Evolutionary conservation across 225 moss, liverwort and hornwort species (phyloP), one percentile per base, ranked within the genome.

Genomic region (Asterella californica): DNA sequence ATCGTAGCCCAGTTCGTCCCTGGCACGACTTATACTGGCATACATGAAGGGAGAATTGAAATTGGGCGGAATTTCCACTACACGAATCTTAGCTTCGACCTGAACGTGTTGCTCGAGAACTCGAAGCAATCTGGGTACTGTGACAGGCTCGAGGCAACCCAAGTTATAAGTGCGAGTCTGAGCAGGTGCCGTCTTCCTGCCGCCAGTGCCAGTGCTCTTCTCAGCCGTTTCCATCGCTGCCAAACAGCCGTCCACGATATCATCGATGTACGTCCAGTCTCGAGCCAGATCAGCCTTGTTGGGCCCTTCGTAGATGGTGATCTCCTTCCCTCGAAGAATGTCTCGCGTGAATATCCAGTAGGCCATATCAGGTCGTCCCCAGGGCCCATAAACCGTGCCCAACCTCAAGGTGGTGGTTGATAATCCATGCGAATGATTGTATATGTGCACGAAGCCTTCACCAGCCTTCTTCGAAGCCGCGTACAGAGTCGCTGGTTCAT

Each of bases 361-460:
- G n/a, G 86, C 86, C 86, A 87, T 87, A 57, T 87, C 86, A 29
- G 86, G 81, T 30, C 86, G 73, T 7, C 86, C 86, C 83, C 83
- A 87, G 8, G 86, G 86, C 5, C 86, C 86, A 82, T 87, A 87
- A 17, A 87, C 86, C 6, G 86, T 87, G 9, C 83, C 81, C 27
- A 87, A 76, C 4, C 86, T 61, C 72, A 87, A 77, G 29, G 83
- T 84, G 47, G 86, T 87, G 62, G 76, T 62, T 25, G 86, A 84
- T n/a, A 87, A 74, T 62, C 86, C 86, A 76, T 87, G 65, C 17
- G 67, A 47, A 65, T 84, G 82, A 74, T 82, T 84, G 76, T 87
- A 87, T 22, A 84, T 83, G 57, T 87, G 78, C 66, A 82, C 86
- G 63, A 87, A 76, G 12, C 83, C 86, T 76, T 87, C 86, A 0